These are phyloP conservation scores for Trametes gibbosa DNA, from an alignment of 768 basidiomycete species.

Conservation along the genomic window DNA sequence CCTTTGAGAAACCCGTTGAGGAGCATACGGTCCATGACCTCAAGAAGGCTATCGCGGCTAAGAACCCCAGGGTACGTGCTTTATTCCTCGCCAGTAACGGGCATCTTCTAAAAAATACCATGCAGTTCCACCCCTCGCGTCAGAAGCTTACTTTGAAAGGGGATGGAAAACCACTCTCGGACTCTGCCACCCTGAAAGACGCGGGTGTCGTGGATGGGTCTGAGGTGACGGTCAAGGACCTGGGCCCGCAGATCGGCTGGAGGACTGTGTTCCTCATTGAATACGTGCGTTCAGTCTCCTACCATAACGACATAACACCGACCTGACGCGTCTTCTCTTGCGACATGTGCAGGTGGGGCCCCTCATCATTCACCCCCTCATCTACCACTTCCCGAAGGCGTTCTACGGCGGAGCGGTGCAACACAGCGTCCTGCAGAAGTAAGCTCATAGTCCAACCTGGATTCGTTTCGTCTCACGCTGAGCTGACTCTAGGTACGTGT, in stretches of 20 bases:
- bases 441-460: constrained; percentile 19
- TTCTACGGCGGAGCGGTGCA: constrained; percentile 70
- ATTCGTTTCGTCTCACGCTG: constrained; percentile 7
- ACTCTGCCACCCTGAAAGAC: constrained; percentile 57
- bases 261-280: constrained; percentile 86
- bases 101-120: not conserved
- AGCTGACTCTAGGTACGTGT: constrained; percentile 51
- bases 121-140: constrained; percentile 67
- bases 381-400: constrained; percentile 68
- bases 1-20: constrained; percentile 44
- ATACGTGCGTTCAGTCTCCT: constrained; percentile 65
- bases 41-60: constrained; percentile 59
- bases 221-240: constrained; percentile 80
- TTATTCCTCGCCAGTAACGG: too few relatives aligned
- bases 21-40: constrained; percentile 64
- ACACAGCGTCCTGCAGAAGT: constrained; percentile 81
- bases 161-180: constrained; percentile 58
- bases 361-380: constrained; percentile 80
- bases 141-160: constrained; percentile 72
- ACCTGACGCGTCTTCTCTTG: not conserved
- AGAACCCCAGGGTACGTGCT: constrained; percentile 47
- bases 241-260: constrained; percentile 90
- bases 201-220: constrained; percentile 57
- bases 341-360: constrained; percentile 65
- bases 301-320: not conserved